Percentiles rank a stretch among this genome's conserved stretches.
Conservation (phyloP, 2,329 filamentous ascomycete species). For the Fusarium floridanum region DNA sequence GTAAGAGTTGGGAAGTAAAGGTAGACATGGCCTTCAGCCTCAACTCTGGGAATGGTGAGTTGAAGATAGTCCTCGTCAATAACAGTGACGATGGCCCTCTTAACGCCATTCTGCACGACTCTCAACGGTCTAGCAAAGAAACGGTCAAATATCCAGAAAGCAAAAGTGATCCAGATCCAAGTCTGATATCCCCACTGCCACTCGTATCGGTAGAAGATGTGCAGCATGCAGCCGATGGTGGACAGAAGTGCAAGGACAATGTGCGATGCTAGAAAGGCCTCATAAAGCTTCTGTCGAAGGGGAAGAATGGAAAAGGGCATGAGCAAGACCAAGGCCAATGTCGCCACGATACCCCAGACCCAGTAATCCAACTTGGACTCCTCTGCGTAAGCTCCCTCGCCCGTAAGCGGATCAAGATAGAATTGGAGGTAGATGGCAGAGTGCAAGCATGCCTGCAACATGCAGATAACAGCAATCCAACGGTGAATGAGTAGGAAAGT, state of each 20-base stretch:
- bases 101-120: slow-evolving; percentile 19
- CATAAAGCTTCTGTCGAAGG: slow-evolving; percentile 54
- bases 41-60: slow-evolving; percentile 42
- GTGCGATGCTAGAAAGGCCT: slow-evolving; percentile 59
- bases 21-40: slow-evolving; percentile 45
- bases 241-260: slow-evolving; percentile 55
- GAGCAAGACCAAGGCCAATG: slow-evolving; percentile 47
- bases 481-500: slow-evolving; percentile 63
- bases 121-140: slow-evolving; percentile 27
- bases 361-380: background rate
- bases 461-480: slow-evolving; percentile 60
- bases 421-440: slow-evolving; percentile 31
- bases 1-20: slow-evolving; percentile 45
- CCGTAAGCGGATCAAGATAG: background rate
- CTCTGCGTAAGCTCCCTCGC: background rate
- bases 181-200: slow-evolving; percentile 59
- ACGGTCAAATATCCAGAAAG: slow-evolving; percentile 46
- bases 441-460: slow-evolving; percentile 60
- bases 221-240: slow-evolving; percentile 58
- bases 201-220: slow-evolving; percentile 53
- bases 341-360: slow-evolving; percentile 56
- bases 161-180: slow-evolving; percentile 45
- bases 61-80: slow-evolving; percentile 43
- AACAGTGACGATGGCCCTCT: background rate
- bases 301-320: slow-evolving; percentile 51